Base-by-base conservation (phyloP, 495 filamentous ascomycete genomes). In the Lindgomyces ingoldianus region DNA sequence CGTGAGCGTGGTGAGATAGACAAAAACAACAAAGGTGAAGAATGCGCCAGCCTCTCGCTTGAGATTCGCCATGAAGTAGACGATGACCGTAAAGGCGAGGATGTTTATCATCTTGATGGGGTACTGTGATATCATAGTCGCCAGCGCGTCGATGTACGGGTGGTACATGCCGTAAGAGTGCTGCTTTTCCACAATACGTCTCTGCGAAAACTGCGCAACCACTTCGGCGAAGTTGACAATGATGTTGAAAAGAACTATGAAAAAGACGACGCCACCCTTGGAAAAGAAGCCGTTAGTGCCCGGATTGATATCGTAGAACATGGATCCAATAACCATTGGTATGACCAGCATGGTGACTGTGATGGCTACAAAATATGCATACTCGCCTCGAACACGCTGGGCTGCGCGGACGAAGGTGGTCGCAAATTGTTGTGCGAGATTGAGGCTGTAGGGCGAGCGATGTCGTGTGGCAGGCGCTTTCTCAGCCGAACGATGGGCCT, bases 181-280 rank as follows among this genome's bases (percentile, higher is more conserved):
- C 67, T 96, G 92, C 70, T 96, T 96, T 70, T 96, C 92, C 59
- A 96, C 91, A 65, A 96, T 94, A 0, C 89, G 85, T 14, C 92
- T 84, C 83, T 95, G 90, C 19, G 87, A 83, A 74, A 91, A 96
- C 2, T 95, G 81, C 1, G 87, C 90, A 42, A 93, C 75, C 74
- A 91, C 91, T 75, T 95, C 91, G 25, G 91, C 74, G 51, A 85
- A 79, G 67, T 84, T 86, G 26, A 84, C 76, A 63, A 96, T 93
- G 21, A 90, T 91, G 71, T 93, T 94, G 73, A 95, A 81, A 33
- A 97, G 79, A 70, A 93, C 84, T 24, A 89, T 85, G 70, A 96
- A 91, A 80, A 96, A 97, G 4, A 97, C 76, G 1, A 96, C 74
- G 27, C 87, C 86, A 14, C 89, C 90, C 22, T 88, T 82, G 50